These are phyloP conservation scores for Huiozyma sinensis DNA, from an alignment of 805 yeast species.

Conservation along the genomic window DNA sequence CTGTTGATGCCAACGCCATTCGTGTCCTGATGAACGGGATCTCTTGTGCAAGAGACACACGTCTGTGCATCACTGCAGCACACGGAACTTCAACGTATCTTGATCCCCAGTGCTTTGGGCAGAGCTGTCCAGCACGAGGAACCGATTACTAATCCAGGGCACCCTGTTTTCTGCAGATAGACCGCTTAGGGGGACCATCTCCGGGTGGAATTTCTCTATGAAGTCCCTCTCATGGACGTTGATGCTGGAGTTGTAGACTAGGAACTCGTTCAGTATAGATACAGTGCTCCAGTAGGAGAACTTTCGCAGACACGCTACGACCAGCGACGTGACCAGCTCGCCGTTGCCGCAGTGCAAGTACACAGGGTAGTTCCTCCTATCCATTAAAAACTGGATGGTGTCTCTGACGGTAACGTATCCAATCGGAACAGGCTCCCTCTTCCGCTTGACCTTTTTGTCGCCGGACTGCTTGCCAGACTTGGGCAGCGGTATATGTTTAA, in stretches of 20 bases:
- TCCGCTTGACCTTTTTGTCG: conserved; percentile 48
- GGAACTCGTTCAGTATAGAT: conserved; percentile 77
- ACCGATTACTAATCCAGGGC: conserved; percentile 26
- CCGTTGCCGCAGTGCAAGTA: conserved; percentile 87
- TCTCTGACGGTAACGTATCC: conserved; percentile 50
- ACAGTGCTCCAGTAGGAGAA: conserved; percentile 81
- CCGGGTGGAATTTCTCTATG: conserved; percentile 68
- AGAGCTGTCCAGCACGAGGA: conserved; percentile 1
- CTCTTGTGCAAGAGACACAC: too few relatives aligned
- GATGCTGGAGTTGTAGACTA: conserved; percentile 62
- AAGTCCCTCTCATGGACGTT: conserved; percentile 76
- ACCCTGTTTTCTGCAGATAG: conserved; percentile 21
- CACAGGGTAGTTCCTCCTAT: conserved; percentile 52
- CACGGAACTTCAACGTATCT: too few relatives aligned
- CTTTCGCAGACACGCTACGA: conserved; percentile 78
- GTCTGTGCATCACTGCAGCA: too few relatives aligned
- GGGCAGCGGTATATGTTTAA: conserved; percentile 42
- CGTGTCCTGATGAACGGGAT: too few relatives aligned
- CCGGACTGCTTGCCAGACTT: conserved; percentile 6
- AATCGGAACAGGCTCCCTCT: conserved; percentile 75
- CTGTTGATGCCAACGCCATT: too few relatives aligned
- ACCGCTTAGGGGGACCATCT: conserved; percentile 40
- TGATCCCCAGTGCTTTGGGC: too few relatives aligned
- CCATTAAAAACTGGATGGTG: conserved; percentile 52
- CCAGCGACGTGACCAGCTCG: conserved; percentile 72